Base-by-base conservation (phyloP, 2,329 filamentous ascomycete species). In the Graphium sp. region DNA sequence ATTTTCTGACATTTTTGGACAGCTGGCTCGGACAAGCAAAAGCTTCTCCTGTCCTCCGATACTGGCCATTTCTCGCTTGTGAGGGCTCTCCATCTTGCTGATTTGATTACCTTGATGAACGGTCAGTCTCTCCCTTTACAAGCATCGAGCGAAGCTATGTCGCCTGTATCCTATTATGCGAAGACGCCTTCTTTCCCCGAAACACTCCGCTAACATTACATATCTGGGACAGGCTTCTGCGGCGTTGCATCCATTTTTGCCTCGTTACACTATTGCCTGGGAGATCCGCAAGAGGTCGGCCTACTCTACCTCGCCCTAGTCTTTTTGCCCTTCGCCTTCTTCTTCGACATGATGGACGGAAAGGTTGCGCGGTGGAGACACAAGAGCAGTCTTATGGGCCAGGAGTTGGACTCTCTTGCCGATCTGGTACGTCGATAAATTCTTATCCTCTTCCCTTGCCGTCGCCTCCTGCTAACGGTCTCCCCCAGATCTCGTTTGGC, bases 321-420 rank as follows among this genome's bases (percentile, higher is more conserved):
- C 5, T 82, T 94, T 52, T 79, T 95, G 53, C 87, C 87, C 1
- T 81, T 94, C 34, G 85, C 84, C 5, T 62, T 95, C 9, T 94
- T 95, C 60, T 95, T 95, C 52, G 89, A 98, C 53, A 91, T 93
- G 48, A 83, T 95, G 66, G 89, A 98, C 52, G 89, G 89, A 47
- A 89, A 85, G 49, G 85, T 98, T 32, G 89, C 89, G 37, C 67
- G 89, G 39, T 95, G 89, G 89, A 74, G 89, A 49, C 78, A 83
- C 57, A 98, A 94, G 74, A 89, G 82, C 44, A 91, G 81, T 43
- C 62, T 98, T 48, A 95, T 98, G 87, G 89, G 89, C 9, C 87
- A 94, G 53, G 89, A 98, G 55, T 61, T 98, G 32, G 89, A 98
- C 52, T 95, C 87, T 6, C 64, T 98, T 26, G 89, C 89, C 31